Evolutionary conservation across 2,329 filamentous ascomycete species (phyloP), one percentile per base, ranked within the genome.

Genomic region (Cercospora canescens): DNA sequence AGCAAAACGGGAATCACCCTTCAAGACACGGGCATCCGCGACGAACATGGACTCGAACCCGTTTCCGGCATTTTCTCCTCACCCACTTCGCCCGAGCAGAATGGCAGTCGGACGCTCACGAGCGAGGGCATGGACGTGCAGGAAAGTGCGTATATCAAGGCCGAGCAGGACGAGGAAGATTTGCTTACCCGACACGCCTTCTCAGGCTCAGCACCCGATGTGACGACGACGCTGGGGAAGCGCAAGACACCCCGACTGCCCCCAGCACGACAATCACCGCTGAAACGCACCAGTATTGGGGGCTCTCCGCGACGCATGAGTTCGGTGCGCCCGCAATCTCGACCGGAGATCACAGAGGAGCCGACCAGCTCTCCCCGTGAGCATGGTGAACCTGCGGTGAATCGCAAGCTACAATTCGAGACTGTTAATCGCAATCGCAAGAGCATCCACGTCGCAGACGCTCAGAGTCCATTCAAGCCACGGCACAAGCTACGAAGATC

Each of bases 1-100:
- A 97, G 94, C 72, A 96, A 96, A 85, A 99, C 95, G 0, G 95
- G 95, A 52, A 86, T 96, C 28, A 91, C 88, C 1, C 80, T 98
- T 34, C 87, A 88, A 74, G 92, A 97, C 74, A 88, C 84, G 63
- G 92, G 92, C 60, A 83, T 89, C 67, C 91, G 93, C 80, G 94
- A 98, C 80, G 93, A 96, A 77, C 85, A 97, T 84, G 95, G 94
- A 78, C 89, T 99, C 83, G 93, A 97, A 77, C 90, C 92, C 37
- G 86, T 97, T 65, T 91, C 94, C 37, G 88, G 88, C 71, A 88
- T 98, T 70, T 97, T 97, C 79, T 97, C 94, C 8, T 97, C 94
- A 21, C 93, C 94, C 14, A 74, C 81, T 79, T 62, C 85, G 84
- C n/a, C 81, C n/a, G 67, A 70, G 54, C 63, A 71, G 9, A 61